A percentile compares a stretch with the other conserved stretches of the same genome.
Conservation (phyloP, 208 protist genomes). For the Trichomonas tenax region DNA sequence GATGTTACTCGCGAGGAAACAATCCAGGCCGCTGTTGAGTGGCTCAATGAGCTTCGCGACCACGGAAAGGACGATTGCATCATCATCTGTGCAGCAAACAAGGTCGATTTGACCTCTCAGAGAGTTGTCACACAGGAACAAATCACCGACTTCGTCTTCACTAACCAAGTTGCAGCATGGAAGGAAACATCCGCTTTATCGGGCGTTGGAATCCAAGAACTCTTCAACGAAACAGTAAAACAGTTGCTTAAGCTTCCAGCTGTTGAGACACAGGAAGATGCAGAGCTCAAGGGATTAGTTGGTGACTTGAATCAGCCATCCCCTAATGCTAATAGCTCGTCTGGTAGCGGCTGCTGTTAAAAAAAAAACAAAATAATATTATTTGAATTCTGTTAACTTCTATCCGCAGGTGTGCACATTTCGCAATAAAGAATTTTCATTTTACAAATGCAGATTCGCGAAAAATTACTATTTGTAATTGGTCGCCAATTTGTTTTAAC, state of each 20-base stretch:
- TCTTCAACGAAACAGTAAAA: not conserved
- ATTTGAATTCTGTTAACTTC: not conserved
- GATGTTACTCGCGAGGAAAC: slow-evolving; percentile 87
- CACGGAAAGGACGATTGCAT: slow-evolving; percentile 71
- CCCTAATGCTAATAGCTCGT: not conserved
- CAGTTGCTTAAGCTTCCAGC: not conserved
- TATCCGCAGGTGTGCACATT: too few species aligned
- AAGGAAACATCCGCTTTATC: not conserved
- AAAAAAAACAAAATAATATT: not conserved
- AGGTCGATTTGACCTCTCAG: not conserved
- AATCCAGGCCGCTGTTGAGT: slow-evolving; percentile 84
- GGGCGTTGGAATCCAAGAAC: not conserved
- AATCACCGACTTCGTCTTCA: not conserved
- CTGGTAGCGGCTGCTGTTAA: not conserved
- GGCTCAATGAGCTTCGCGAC: slow-evolving; percentile 87
- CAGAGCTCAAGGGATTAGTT: not conserved
- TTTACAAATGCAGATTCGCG: too few species aligned
- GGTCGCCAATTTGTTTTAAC: too few species aligned
- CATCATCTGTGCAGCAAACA: slow-evolving; percentile 38
- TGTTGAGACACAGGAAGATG: not conserved
- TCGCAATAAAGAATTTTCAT: too few species aligned
- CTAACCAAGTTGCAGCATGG: not conserved
- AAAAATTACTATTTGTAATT: too few species aligned
- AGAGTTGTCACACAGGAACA: not conserved
- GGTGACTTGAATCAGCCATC: not conserved